phyloP scores from a whole-genome alignment of 2,329 filamentous ascomycete species.

The Paracorniculantispora psalliotae region DNA sequence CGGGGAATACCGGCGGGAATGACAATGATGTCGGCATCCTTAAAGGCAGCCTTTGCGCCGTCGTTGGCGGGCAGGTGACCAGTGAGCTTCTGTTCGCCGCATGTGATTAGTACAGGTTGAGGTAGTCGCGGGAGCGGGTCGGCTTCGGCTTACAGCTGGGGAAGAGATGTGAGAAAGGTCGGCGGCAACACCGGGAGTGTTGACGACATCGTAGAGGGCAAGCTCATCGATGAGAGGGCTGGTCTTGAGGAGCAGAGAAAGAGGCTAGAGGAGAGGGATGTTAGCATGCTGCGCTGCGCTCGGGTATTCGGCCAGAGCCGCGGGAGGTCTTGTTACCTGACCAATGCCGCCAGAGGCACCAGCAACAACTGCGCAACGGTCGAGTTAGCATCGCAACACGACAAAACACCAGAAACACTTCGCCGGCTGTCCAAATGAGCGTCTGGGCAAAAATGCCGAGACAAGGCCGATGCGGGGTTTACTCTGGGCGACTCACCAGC shows the following conservation, averaged over 20 bases:
- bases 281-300: constrained; percentile 16
- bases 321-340: constrained; percentile 57
- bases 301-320: background rate
- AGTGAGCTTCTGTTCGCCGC: constrained; percentile 61
- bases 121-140: constrained; percentile 13
- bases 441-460: background rate
- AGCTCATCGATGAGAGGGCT: constrained; percentile 86
- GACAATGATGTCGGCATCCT: constrained; percentile 90
- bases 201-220: constrained; percentile 98
- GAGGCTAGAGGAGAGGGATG: constrained; percentile 54
- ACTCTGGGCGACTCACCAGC: constrained; percentile 43
- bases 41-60: constrained; percentile 82
- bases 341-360: constrained; percentile 98
- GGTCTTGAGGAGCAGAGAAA: constrained; percentile 94
- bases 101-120: constrained; percentile 11
- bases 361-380: constrained; percentile 63
- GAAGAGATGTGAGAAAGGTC: constrained; percentile 98
- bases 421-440: background rate
- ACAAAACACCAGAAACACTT: background rate
- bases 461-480: constrained; percentile 15
- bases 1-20: constrained; percentile 97
- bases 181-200: constrained; percentile 91
- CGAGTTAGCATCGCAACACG: constrained; percentile 10
- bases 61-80: constrained; percentile 85
- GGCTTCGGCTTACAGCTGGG: constrained; percentile 58